These are phyloP conservation scores for Olyra latifolia DNA, from an alignment of 176 grass and related monocot species.

Conservation along the genomic window DNA sequence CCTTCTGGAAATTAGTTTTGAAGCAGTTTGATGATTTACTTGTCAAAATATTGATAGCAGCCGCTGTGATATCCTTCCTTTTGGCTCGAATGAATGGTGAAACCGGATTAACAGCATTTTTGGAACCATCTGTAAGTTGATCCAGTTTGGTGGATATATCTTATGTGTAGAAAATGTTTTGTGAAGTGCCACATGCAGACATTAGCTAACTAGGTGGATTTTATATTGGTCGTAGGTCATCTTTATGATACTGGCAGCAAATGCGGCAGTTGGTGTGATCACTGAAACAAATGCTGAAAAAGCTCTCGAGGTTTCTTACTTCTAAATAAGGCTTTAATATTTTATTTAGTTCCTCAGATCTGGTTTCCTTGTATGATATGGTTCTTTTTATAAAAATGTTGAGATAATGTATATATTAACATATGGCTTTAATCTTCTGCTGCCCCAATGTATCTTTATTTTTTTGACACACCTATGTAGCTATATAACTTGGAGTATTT, in stretches of 20 bases:
- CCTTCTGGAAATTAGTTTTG: constrained; percentile 93
- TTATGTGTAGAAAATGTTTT: constrained; percentile 22
- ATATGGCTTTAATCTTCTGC: constrained; percentile 22
- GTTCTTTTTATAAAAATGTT: constrained; percentile 7
- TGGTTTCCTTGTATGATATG: constrained; percentile 24
- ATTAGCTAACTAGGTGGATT: neutral
- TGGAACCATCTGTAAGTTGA: constrained; percentile 94
- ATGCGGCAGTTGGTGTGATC: constrained; percentile 95
- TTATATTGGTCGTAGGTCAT: constrained; percentile 62
- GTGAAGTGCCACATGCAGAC: constrained; percentile 6
- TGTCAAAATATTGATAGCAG: constrained; percentile 98
- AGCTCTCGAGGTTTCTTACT: constrained; percentile 78
- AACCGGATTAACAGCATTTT: constrained; percentile 79
- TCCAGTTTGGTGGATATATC: constrained; percentile 26
- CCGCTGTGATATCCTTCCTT: constrained; percentile 86
- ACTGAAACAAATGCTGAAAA: constrained; percentile 99
- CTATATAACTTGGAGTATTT: constrained; percentile 3
- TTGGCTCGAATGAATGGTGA: constrained; percentile 95
- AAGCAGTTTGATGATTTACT: constrained; percentile 99
- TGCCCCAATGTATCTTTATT: constrained; percentile 8
- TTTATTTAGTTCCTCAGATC: neutral
- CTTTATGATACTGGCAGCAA: constrained; percentile 97
- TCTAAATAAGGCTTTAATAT: constrained; percentile 5
- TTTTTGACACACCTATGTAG: neutral
- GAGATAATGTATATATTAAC: neutral